A percentile compares a stretch with the other conserved stretches of the same genome.
Evolutionary conservation across 495 filamentous ascomycete species (phyloP).

Genomic region (Trichoderma erinaceum): DNA sequence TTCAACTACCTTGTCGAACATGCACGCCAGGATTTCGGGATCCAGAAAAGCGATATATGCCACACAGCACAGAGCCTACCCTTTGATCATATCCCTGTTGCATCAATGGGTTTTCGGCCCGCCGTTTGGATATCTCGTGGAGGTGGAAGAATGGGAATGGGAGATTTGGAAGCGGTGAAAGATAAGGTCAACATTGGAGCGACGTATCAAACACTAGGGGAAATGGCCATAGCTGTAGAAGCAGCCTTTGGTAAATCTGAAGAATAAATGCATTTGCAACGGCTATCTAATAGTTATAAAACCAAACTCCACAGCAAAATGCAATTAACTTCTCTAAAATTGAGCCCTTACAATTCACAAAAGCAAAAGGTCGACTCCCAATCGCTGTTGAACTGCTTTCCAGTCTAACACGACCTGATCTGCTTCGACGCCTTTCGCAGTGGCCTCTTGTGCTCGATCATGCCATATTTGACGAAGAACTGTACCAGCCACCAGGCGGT

Average conservation of each 20-base stretch:
- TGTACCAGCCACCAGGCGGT: not conserved
- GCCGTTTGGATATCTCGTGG: slow-evolving; percentile 63
- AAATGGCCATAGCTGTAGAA: slow-evolving; percentile 15
- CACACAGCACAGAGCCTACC: slow-evolving; percentile 65
- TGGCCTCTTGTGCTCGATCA: not conserved
- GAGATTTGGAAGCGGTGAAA: not conserved
- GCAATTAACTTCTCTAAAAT: no score
- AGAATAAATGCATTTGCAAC: not conserved
- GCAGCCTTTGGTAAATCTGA: not conserved
- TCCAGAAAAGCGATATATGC: slow-evolving; percentile 49
- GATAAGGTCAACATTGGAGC: not conserved
- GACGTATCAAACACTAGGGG: not conserved
- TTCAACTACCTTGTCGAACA: slow-evolving; percentile 59
- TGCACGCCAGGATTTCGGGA: slow-evolving; percentile 47
- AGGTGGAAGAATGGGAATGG: slow-evolving; percentile 26
- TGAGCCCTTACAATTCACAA: not conserved
- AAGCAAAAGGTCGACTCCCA: not conserved
- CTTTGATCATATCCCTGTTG: slow-evolving; percentile 66
- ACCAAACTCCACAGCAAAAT: not conserved
- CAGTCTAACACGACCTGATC: not conserved
- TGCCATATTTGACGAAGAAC: not conserved
- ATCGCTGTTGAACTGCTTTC: not conserved
- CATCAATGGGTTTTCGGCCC: slow-evolving; percentile 54
- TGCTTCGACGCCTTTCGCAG: not conserved
- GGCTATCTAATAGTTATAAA: not conserved